Base-by-base conservation (phyloP, 2,329 filamentous ascomycete genomes). In the Thermomyces lanuginosus region DNA sequence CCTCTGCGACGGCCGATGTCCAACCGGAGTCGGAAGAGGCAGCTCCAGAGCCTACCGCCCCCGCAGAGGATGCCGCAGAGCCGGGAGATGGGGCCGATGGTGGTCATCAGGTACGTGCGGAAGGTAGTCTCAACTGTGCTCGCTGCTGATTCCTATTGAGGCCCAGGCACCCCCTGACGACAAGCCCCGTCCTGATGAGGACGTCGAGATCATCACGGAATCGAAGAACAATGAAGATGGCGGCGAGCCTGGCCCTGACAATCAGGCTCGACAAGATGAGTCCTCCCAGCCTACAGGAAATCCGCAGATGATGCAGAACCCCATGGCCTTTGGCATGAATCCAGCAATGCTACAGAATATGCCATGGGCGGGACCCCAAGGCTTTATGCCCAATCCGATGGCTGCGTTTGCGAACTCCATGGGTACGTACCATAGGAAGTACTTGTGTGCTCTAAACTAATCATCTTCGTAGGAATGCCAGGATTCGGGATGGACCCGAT, bases 351-450 rank as follows among this genome's bases (percentile, higher is more conserved):
- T 73, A 38, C 48, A 64, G 14, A 63, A 61, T 37, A 70, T 74
- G 64, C 66, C 64, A 44, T 76, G 61, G 45, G 69, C 67, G 43
- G 63, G 64, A 32, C 56, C 66, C 31, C n/a, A n/a, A n/a, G 76
- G 80, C 27, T 61, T 62, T 38, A 61, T 63, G 57, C 44, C 49
- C 20, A 63, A 60, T 36, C 44, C 48, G 28, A 53, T 58, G 50
- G 45, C 49, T 32, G 50, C 53, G 68, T 82, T 76, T 66, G 77
- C 54, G 67, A 76, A 76, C 28, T 82, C 86, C 72, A 92, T 93
- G 79, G 79, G 84, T 93, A 69, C 49, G 79, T 64, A 24, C 21
- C 16, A 11, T 16, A 6, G 14, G 5, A 11, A 6, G 6, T 7
- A 26, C 11, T 8, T 17, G 14, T 2, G 18, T 21, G 10, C 11